A percentile compares a stretch with the other conserved stretches of the same genome.
These are phyloP conservation scores for Castanospermum australe DNA, from an alignment of 306 rosid genomes.

Conservation along the genomic window DNA sequence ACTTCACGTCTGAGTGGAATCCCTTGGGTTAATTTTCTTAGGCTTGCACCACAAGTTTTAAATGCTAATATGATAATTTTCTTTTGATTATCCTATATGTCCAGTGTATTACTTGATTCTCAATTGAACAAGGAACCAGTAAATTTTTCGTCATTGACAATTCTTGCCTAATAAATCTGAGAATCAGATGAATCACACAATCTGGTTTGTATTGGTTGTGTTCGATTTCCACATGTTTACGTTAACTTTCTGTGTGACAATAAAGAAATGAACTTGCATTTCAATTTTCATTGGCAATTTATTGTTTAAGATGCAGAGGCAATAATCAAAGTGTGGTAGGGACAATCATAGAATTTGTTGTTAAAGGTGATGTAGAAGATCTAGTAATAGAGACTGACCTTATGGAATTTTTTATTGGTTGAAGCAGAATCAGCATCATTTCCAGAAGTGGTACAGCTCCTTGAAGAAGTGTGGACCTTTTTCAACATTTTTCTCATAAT, in stretches of 20 bases:
- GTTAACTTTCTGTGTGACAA: slow-evolving; percentile 3
- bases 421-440: slow-evolving; percentile 42
- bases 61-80: background rate
- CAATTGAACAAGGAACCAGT: background rate
- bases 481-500: slow-evolving; percentile 65
- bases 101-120: slow-evolving; percentile 12
- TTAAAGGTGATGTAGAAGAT: background rate
- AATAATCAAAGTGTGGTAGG: slow-evolving; percentile 1
- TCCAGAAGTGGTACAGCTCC: slow-evolving; percentile 29
- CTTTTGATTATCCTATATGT: slow-evolving; percentile 3
- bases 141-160: background rate
- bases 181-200: background rate
- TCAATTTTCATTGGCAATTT: background rate
- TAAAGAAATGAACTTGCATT: background rate
- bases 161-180: slow-evolving; percentile 6
- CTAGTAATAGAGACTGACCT: slow-evolving; percentile 58
- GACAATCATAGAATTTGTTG: too few species aligned
- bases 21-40: background rate
- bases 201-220: background rate
- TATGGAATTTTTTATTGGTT: slow-evolving; percentile 61
- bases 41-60: slow-evolving; percentile 9
- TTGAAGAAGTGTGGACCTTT: slow-evolving; percentile 49
- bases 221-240: background rate
- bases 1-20: background rate
- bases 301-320: slow-evolving; percentile 14